Base-by-base conservation (phyloP, 306 rosid species). In the Astragalus glycyphyllos region DNA sequence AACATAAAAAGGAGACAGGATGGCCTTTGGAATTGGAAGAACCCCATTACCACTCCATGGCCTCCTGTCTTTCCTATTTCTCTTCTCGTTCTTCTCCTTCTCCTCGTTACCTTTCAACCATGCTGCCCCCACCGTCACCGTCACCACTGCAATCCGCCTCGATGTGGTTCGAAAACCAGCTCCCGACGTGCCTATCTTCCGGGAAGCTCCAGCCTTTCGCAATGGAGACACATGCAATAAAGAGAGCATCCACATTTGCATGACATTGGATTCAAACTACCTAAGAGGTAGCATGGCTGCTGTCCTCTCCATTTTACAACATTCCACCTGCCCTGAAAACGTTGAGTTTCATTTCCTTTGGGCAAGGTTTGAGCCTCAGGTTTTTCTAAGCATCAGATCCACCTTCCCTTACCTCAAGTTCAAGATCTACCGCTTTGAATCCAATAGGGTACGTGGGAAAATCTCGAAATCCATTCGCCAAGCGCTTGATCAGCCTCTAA, bases 261-360 rank as follows among this genome's bases (percentile, higher is more conserved):
- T 92, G 98, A 89, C 98, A 12, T 64, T 92, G 67, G 98, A 92
- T 69, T 83, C 96, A 1, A 92, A 92, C 70, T 92, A 89, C 84
- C 87, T 92, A 0, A 45, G 96, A 13, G 98, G 96, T 20, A 92
- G 89, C 53, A 83, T 92, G 84, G 95, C 95, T 10, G 98, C 95
- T 5, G 89, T 92, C 11, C 71, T 89, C 44, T 89, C 98, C 45
- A 80, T 92, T 4, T n/a, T 92, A 11, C 88, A 86, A 5, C 98
- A 92, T 58, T 86, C 96, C 4, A 53, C 87, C 0, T 92, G 98
- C 67, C 98, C 92, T 0, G 98, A 88, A 49, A 85, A 77, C 56
- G 59, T 88, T 0, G 96, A 92, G 69, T 86, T 92, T 51, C 95
- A 89, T 71, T 89, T 92, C 71, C 81, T 92, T 1, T 92, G 95